Conservation (phyloP, 2,329 filamentous ascomycete species). For the Cercospora canescens region DNA sequence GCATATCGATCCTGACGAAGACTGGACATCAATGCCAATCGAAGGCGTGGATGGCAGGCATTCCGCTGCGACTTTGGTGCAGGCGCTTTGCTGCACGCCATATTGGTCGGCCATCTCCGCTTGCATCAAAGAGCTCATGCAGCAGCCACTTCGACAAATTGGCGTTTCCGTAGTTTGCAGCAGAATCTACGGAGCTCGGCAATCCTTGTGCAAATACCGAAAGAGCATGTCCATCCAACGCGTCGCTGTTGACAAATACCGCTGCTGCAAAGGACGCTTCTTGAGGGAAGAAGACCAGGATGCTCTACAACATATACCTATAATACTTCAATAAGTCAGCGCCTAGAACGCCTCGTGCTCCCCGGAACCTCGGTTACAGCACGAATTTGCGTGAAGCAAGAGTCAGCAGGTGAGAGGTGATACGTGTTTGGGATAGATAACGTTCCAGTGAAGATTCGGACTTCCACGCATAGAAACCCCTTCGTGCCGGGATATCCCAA, state of each 20-base stretch:
- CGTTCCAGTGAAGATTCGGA: not conserved
- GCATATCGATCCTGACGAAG: not conserved
- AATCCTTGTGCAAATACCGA: not conserved
- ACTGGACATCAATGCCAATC: not conserved
- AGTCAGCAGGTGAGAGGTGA: not conserved
- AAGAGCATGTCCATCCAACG: not conserved
- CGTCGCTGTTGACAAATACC: not conserved
- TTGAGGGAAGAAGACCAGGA: not conserved
- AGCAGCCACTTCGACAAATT: not conserved
- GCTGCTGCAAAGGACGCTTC: not conserved
- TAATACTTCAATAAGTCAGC: not conserved
- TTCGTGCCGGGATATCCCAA: not conserved
- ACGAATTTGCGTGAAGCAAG: not conserved
- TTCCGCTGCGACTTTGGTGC: not conserved
- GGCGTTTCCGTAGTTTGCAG: not conserved
- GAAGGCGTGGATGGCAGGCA: not conserved
- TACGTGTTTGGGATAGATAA: not conserved
- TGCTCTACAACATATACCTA: not conserved
- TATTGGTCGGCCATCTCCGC: not conserved
- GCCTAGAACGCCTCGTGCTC: not conserved
- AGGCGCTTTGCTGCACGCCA: not conserved
- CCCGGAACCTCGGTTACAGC: not conserved
- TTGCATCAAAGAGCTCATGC: not conserved
- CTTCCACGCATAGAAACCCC: not conserved
- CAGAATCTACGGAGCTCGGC: not conserved